Evolutionary conservation across 192 early-diverging fungal species (phyloP).

Genomic region (Phycomyces nitens): DNA sequence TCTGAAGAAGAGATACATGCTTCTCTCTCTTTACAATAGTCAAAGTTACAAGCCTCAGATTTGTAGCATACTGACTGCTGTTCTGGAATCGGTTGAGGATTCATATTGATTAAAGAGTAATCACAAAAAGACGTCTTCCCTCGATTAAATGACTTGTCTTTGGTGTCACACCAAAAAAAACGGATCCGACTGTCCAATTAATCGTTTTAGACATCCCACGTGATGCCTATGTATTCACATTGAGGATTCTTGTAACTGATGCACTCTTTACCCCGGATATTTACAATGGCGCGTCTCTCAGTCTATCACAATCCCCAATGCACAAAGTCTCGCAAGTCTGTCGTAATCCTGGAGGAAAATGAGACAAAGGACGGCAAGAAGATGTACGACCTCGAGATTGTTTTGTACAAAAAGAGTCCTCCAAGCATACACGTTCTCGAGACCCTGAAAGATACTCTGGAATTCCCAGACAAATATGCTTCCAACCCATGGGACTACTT

Average conservation of each 20-base stretch:
- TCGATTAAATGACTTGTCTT: too few species aligned
- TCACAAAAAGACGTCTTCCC: too few species aligned
- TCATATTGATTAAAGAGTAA: too few species aligned
- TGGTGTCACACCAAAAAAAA: too few species aligned
- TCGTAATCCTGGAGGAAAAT: conserved; percentile 16
- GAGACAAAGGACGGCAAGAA: neutral
- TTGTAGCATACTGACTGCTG: conserved; percentile 8
- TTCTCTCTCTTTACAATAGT: conserved; percentile 14
- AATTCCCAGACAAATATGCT: conserved; percentile 10
- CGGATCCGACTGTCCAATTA: too few species aligned
- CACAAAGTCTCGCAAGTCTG: conserved; percentile 24
- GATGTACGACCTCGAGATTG: conserved; percentile 12
- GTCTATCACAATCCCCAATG: conserved; percentile 38
- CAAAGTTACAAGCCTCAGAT: conserved; percentile 17
- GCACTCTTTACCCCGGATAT: too few species aligned
- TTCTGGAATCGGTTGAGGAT: neutral
- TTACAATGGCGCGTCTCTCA: conserved; percentile 11
- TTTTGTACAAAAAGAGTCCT: conserved; percentile 21
- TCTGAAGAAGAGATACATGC: neutral
- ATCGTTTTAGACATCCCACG: too few species aligned
- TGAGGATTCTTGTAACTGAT: too few species aligned
- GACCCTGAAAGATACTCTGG: conserved; percentile 17
- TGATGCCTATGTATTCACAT: too few species aligned
- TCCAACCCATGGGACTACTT: conserved; percentile 18
- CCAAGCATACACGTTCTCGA: conserved; percentile 24